Base-by-base conservation (phyloP, 2,329 filamentous ascomycete genomes). In the Zasmidium angulare region DNA sequence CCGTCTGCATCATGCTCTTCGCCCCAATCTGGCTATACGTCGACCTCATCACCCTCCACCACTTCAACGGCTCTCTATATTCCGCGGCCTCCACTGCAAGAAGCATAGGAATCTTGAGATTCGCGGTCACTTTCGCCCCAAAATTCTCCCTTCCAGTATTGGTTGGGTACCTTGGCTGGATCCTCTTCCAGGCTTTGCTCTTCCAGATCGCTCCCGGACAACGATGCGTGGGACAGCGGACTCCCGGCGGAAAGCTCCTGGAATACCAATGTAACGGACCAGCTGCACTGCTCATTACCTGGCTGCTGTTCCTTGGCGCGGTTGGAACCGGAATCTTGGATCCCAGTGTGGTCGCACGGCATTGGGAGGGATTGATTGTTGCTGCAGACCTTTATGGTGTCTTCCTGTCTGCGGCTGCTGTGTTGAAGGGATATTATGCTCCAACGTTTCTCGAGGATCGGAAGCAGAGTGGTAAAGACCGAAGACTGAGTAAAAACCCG, bases 331-430 rank as follows among this genome's bases (percentile, higher is more conserved):
- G 57, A 3, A 11, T 46, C n/a, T 12, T 55, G 6, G 57, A 59
- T 48, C 43, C 53, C n/a, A 52, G 52, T 10, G 50, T 51, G 9
- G 54, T 59, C 2, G 57, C 57, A 10, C 55, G 52, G 20, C 46
- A 59, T 19, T 59, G 57, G 57, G 43, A 59, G n/a, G 57, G 57
- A 14, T 48, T 59, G 12, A 22, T 55, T 2, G 46, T 59, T n/a
- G 57, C 57, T 0, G 57, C 47, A 20, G 55, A 59, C 47, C 20
- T 48, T 10, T 59, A 51, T 26, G 57, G 57, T n/a, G 50, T 59
- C 29, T 31, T 55, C 20, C 36, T 55, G 9, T 46, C 52, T 2
- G 46, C 50, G n/a, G 31, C 51, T 14, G 52, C 52, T 9, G 36
- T 43, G 22, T 17, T 55, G 17, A 59, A 59, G 36, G 57, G 52